These are phyloP conservation scores for Aspergillus awamori DNA, from an alignment of 2,329 filamentous ascomycete genomes.

Conservation along the genomic window DNA sequence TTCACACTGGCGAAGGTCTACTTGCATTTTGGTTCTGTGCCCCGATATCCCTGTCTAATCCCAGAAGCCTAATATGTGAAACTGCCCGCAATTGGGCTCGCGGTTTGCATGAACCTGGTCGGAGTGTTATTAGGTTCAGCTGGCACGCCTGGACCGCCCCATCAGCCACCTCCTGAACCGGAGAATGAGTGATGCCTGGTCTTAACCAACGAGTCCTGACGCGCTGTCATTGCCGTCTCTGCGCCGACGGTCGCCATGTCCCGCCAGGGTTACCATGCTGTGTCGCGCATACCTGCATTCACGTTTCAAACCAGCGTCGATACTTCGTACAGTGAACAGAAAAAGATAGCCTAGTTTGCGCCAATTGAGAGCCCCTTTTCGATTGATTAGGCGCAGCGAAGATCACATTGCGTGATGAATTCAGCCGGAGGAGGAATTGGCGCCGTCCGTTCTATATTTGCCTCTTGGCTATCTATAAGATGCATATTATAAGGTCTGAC, in stretches of 20 bases:
- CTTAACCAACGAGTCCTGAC: background rate
- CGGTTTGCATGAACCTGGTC: conserved; percentile 5
- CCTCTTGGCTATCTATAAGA: background rate
- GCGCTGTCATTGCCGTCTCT: background rate
- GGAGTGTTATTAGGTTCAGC: conserved; percentile 9
- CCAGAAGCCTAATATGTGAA: conserved; percentile 9
- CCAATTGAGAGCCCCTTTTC: background rate
- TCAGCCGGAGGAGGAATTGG: background rate
- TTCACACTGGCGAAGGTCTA: conserved; percentile 12
- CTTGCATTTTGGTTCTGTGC: conserved; percentile 7
- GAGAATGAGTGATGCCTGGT: conserved; percentile 12
- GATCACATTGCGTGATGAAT: background rate
- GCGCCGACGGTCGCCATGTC: background rate
- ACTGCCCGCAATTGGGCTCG: conserved; percentile 8
- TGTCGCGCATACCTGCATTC: background rate
- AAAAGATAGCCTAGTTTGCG: background rate
- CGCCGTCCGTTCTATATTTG: background rate
- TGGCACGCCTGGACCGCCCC: conserved; percentile 13
- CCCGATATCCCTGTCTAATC: conserved; percentile 1
- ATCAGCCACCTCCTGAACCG: conserved; percentile 29
- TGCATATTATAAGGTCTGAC: background rate
- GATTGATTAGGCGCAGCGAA: background rate
- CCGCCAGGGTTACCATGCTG: background rate
- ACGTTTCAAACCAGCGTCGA: background rate
- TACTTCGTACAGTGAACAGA: background rate